Percentiles rank a stretch among this genome's conserved stretches.
phyloP scores from a whole-genome alignment of 805 yeast genomes.

The Pichia gijzeniarum region DNA sequence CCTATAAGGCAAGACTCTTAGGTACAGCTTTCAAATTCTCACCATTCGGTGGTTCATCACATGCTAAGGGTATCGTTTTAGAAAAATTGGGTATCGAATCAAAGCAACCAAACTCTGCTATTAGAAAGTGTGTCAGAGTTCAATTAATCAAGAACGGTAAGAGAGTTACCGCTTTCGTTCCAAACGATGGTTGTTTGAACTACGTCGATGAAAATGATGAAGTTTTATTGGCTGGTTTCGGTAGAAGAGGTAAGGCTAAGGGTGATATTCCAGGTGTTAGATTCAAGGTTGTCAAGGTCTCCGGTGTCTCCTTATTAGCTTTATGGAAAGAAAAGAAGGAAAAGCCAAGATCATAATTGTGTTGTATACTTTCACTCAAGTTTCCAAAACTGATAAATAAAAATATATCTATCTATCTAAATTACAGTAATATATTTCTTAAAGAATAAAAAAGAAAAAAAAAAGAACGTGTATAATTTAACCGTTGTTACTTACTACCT shows the following conservation, averaged over 20 bases:
- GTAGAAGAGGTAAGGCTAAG: slow-evolving; percentile 99
- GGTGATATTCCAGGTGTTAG: slow-evolving; percentile 99
- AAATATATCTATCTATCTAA: slow-evolving; percentile 1
- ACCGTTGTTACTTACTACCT: too few relatives aligned
- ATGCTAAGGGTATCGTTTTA: slow-evolving; percentile 99
- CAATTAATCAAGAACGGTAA: slow-evolving; percentile 99
- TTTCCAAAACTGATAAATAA: slow-evolving; percentile 3
- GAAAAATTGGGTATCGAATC: slow-evolving; percentile 99
- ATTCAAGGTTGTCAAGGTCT: slow-evolving; percentile 99
- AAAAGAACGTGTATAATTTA: background rate
- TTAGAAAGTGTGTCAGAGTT: slow-evolving; percentile 99
- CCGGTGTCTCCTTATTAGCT: slow-evolving; percentile 99
- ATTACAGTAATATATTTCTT: background rate
- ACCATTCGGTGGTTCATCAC: slow-evolving; percentile 99
- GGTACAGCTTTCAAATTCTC: slow-evolving; percentile 99
- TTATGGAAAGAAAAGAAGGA: slow-evolving; percentile 99
- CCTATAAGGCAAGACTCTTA: slow-evolving; percentile 97
- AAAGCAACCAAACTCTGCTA: slow-evolving; percentile 99
- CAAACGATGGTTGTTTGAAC: slow-evolving; percentile 99
- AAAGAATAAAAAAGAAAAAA: background rate
- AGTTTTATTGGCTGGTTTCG: slow-evolving; percentile 99
- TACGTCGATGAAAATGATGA: slow-evolving; percentile 99
- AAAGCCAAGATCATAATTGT: slow-evolving; percentile 94
- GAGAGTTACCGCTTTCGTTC: slow-evolving; percentile 99
- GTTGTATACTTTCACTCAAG: background rate